These are phyloP conservation scores for Clarireedia homoeocarpa DNA, from an alignment of 2,329 filamentous ascomycete genomes.

Conservation along the genomic window DNA sequence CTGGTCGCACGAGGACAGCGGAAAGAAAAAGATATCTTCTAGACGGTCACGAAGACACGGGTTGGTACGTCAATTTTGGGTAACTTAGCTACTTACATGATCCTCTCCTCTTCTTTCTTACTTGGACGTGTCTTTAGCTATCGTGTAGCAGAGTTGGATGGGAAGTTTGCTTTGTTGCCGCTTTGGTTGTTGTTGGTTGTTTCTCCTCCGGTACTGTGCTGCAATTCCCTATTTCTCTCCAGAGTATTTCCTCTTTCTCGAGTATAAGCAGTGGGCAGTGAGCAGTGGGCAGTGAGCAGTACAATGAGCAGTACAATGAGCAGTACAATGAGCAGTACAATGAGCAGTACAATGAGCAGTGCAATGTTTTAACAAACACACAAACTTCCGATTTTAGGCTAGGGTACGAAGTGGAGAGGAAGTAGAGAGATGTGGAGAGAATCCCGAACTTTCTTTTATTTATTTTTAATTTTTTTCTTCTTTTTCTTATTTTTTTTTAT, in stretches of 20 bases:
- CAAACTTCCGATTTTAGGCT: neutral
- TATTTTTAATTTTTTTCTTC: too few relatives aligned
- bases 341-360: too few relatives aligned
- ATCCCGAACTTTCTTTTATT: too few relatives aligned
- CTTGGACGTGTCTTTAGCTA: neutral
- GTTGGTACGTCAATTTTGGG: slow-evolving; percentile 4
- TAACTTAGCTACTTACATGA: slow-evolving; percentile 8
- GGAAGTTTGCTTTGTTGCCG: neutral
- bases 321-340: too few relatives aligned
- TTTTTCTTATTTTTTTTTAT: too few relatives aligned
- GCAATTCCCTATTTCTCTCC: neutral
- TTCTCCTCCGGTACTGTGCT: neutral
- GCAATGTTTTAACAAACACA: neutral
- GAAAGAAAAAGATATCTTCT: neutral
- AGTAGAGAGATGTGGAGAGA: neutral
- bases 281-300: too few relatives aligned
- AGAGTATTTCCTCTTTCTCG: too few relatives aligned
- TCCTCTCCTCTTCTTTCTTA: neutral
- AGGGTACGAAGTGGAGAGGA: neutral
- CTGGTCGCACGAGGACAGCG: neutral
- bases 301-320: too few relatives aligned
- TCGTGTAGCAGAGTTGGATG: neutral
- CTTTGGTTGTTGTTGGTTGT: neutral
- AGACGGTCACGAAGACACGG: slow-evolving; percentile 3
- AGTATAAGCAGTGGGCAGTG: too few relatives aligned